Base-by-base conservation (phyloP, 257 asterid genomes). In the Capsicum rhomboideum region DNA sequence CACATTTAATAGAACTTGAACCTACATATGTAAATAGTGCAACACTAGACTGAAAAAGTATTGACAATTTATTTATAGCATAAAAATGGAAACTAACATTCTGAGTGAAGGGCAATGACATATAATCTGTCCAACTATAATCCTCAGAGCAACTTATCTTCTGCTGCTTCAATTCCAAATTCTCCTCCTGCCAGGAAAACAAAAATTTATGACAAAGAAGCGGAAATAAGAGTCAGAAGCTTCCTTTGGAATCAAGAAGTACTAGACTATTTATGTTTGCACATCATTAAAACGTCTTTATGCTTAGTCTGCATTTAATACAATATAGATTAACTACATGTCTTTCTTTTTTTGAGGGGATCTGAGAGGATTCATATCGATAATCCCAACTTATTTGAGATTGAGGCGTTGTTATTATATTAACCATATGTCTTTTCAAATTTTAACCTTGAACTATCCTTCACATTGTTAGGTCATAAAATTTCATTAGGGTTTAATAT, bases 91-190 rank as follows among this genome's bases (percentile, higher is more conserved):
- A 64, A 80, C 92, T 64, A 84, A 94, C 99, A 84, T 93, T 93
- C 86, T 96, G 98, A 53, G 98, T 94, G 82, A 94, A 96, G 1
- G 90, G 81, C 82, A 96, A 87, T n/a, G 97, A 90, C 79, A 92
- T 80, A 63, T 94, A 96, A 88, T 96, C 99, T 9, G 89, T 91
- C 98, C 98, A 96, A 69, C 88, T 54, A 87, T 93, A 97, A 82
- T 92, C 95, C 69, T 93, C 94, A 23, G 88, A 40, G 8, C 90
- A 86, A 16, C 78, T 46, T n/a, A 79, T 87, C 88, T 93, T 97
- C 63, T 85, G 86, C 87, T 53, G 91, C 92, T 40, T 91, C 37
- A 97, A 90, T 82, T 93, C 95, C 97, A 90, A 87, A 91, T 97
- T 97, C 90, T 97, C 99, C 84, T 94, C 98, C 99, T 97, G 90